Base-by-base conservation (phyloP, 805 yeast genomes). In the Isabelozyma gotoi region DNA sequence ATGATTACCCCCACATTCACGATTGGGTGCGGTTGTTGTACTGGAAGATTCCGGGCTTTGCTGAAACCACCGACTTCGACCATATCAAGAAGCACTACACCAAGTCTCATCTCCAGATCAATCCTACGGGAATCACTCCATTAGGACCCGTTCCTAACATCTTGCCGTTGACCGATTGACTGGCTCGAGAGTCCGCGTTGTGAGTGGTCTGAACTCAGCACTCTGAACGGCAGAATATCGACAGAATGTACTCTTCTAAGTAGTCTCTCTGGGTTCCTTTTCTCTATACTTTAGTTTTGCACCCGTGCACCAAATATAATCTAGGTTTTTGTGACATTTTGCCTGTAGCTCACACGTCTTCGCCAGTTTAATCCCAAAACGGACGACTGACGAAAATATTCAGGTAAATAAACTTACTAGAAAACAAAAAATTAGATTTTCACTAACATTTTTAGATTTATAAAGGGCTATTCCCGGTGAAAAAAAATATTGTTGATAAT, bases 51-150 rank as follows among this genome's bases (percentile, higher is more conserved):
- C 81, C 82, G 15, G 88, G 84, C 7, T 87, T 92, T 68, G 77
- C 77, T 53, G 79, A 78, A 31, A 88, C 97, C 10, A 88, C 96
- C 15, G 76, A 86, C 60, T 88, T 94, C 58, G 88, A 85, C 33
- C 98, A 94, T 63, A 91, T 92, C 71, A 92, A 91, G 65, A 73
- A 75, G 56, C 97, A 91, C 68, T 92, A 92, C 71, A 90, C 96
- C 36, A 84, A 85, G 65, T 83, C 94, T 19, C 97, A 91, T 62
- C 60, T 77, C 34, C 77, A 77, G 39, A 85, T 89, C 63, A 94
- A 92, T 60, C 97, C 96, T 3, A 67, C 74, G 48, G 83, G 85
- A 2, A 85, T 94, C 50, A 85, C 96, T 2, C 96, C 98, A 3
- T 54, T 85, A 29, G 98, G 98, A 2, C 98, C 98, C 15, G 55